These are phyloP conservation scores for Alternaria gansuensis DNA, from an alignment of 2,329 filamentous ascomycete genomes.

Conservation along the genomic window DNA sequence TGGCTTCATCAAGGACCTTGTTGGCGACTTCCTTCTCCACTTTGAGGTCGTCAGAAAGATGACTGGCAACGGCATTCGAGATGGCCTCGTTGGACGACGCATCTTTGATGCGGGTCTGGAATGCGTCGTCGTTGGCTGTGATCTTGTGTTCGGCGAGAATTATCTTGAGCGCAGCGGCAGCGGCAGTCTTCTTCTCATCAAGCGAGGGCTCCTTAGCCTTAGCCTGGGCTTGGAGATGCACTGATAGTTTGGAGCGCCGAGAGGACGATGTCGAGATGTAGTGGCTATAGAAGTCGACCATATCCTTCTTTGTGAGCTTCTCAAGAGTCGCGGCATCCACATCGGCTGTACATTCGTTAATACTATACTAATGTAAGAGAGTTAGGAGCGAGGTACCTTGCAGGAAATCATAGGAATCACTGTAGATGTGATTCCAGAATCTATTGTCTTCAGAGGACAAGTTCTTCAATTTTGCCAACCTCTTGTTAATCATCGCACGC, in stretches of 20 bases:
- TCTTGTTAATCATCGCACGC: slow-evolving; percentile 83
- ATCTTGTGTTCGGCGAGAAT: slow-evolving; percentile 61
- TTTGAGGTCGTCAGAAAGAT: slow-evolving; percentile 56
- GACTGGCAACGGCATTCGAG: slow-evolving; percentile 60
- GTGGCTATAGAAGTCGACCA: slow-evolving; percentile 79
- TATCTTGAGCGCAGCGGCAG: slow-evolving; percentile 50
- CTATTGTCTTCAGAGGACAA: slow-evolving; percentile 82
- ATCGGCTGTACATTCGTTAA: slow-evolving; percentile 62
- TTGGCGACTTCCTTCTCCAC: slow-evolving; percentile 61
- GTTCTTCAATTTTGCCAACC: slow-evolving; percentile 92
- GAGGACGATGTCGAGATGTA: slow-evolving; percentile 79
- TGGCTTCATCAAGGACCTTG: slow-evolving; percentile 60
- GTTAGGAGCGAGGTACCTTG: slow-evolving; percentile 67
- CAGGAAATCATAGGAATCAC: slow-evolving; percentile 89
- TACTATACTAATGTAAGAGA: neutral
- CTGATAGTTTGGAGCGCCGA: slow-evolving; percentile 79
- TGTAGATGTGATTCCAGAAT: slow-evolving; percentile 85
- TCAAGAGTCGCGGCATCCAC: slow-evolving; percentile 79
- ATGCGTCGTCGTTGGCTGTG: slow-evolving; percentile 52
- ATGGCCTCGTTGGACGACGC: slow-evolving; percentile 60
- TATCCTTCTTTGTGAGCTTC: slow-evolving; percentile 77
- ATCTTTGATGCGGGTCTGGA: slow-evolving; percentile 57
- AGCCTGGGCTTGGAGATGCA: slow-evolving; percentile 82
- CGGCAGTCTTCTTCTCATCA: slow-evolving; percentile 55
- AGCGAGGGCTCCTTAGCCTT: slow-evolving; percentile 50